Evolutionary conservation across 1,139 yeast species (phyloP), one percentile per base, ranked within the genome.

Genomic region (Geotrichum citri-aurantii): DNA sequence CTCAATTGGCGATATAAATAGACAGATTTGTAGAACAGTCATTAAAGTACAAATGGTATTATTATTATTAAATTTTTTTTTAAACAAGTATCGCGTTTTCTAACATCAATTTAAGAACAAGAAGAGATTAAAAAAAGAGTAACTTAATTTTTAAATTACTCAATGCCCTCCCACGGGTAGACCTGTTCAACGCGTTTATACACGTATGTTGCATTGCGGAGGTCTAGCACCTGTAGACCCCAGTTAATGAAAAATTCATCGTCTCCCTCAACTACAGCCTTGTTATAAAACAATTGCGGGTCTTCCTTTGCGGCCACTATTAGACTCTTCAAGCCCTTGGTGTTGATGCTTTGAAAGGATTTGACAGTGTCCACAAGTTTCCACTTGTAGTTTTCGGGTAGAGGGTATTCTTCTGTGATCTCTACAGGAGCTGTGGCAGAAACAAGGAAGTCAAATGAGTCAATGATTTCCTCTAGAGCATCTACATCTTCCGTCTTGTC

Each of bases 401-500:
- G 42, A 10, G 64, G 62, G 26, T 64, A 62, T 11, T 58, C 52
- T 1, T 64, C 54, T 3, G 68, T 52, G 52, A 75, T 69, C 31
- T 70, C 65, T 12, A 12, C 40, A 1, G 62, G 62, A 7, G 57
- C 46, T 4, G 50, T 54, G 44, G 80, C 83, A 8, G 88, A 79
- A 52, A 91, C 80, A 54, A 88, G 74, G 62, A 80, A 82, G 64
- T 86, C 84, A 65, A 86, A 81, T 0, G 77, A 64, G 14, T 77
- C 73, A 88, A 91, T 85, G 11, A 77, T 65, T 0, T 67, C 65
- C 14, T 67, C 64, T 48, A 85, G 70, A 4, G 67, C 71, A 0
- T 65, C 66, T 1, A 65, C 65, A 53, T 79, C 75, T 69, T 92
- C 97, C 0, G 92, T 81, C 68, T 86, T 89, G 71, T 91, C 96